Percentiles rank a stretch among this genome's conserved stretches.
Conservation (phyloP, 345 rosid genomes). For the Triadica sebifera region DNA sequence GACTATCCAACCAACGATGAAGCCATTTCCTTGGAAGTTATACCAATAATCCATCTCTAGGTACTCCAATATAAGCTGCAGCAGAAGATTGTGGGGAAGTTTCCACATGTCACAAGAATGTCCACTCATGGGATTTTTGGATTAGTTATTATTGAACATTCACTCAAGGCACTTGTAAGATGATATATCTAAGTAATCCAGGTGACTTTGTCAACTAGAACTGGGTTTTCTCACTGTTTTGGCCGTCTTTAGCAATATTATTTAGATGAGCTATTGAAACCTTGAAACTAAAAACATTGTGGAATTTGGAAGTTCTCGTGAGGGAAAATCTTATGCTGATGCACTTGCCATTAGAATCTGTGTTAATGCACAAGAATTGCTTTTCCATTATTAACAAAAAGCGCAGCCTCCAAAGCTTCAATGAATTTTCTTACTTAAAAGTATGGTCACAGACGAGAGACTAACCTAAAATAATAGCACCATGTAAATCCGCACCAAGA, state of each 20-base stretch:
- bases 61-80: neutral
- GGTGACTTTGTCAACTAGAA: neutral
- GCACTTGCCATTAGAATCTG: neutral
- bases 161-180: too few relatives aligned
- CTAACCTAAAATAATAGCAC: conserved; percentile 24
- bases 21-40: neutral
- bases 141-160: neutral
- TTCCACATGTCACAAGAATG: neutral
- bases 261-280: neutral
- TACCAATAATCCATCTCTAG: neutral
- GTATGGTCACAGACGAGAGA: neutral
- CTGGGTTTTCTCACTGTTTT: neutral
- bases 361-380: too few relatives aligned
- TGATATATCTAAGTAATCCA: neutral
- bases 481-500: conserved; percentile 33
- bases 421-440: neutral
- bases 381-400: too few relatives aligned
- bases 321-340: neutral
- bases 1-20: neutral
- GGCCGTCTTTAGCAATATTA: neutral
- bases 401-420: neutral
- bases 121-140: neutral
- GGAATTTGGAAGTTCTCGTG: neutral
- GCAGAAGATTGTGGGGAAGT: neutral
- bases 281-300: neutral